Base-by-base conservation (phyloP, 1,139 yeast species). In the Pichia sp. region DNA sequence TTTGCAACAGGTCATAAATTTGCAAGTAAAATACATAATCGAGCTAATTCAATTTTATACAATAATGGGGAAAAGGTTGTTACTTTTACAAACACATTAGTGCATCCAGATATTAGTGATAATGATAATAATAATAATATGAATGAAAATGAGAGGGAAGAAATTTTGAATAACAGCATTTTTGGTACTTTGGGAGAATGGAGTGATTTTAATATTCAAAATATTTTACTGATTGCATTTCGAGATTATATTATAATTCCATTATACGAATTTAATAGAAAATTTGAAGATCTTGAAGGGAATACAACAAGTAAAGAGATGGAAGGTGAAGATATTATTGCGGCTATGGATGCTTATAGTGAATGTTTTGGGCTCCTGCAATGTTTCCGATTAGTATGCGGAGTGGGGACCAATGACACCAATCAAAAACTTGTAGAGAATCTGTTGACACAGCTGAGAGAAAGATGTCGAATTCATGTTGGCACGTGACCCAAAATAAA, bases 361-460 rank as follows among this genome's bases (percentile, higher is more conserved):
- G 51, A 47, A 29, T 42, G 41, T 2, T 39, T 27, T n/a, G 39
- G 36, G 25, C 40, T 46, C 79, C 39, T 40, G 26, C 85, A 79
- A 58, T 81, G 87, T 56, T 73, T 80, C 52, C 78, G 81, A 18
- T 67, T 76, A 34, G 60, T 82, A 31, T 71, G 74, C 18, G 69
- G 78, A 1, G 70, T 79, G 3, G 75, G 73, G 42, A 72, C 81
- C 1, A 68, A 65, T 9, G 82, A 79, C 56, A 74, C 74, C 26
- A 73, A 74, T 50, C 86, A 81, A 55, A 65, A 65, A 40, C 66
- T 71, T n/a, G 66, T 81, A 18, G 82, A 79, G 45, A 74, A 70
- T 43, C 60, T 79, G 47, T 56, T 59, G 56, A 55, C 55, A 32
- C 60, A 56, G 37, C 50, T 56, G 38, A 53, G 56, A 39, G 63